phyloP scores from a whole-genome alignment of 1,139 yeast species.

The Candida tropicalis region DNA sequence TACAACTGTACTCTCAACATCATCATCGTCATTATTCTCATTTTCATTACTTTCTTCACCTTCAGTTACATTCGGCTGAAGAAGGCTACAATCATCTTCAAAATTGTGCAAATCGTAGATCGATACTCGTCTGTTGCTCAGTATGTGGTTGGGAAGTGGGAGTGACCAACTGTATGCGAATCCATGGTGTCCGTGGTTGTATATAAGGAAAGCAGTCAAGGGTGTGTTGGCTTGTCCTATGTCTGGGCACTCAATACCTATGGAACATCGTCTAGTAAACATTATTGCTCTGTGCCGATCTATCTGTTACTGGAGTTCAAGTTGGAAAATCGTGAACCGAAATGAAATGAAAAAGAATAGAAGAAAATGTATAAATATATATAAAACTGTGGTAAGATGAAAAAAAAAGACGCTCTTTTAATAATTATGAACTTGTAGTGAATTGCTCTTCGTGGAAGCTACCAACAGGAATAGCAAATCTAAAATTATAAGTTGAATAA shows the following conservation, averaged over 20 bases:
- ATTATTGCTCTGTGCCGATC: too few relatives aligned
- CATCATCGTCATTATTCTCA: too few relatives aligned
- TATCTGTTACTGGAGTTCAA: too few relatives aligned
- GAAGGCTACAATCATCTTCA: background rate
- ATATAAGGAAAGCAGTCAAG: background rate
- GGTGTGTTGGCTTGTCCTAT: background rate
- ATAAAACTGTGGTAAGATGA: too few relatives aligned
- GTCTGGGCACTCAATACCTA: background rate
- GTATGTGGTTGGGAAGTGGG: too few relatives aligned
- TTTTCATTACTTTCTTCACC: background rate
- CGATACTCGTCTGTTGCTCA: background rate
- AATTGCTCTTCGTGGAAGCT: conserved; percentile 1
- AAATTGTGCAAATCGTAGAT: background rate
- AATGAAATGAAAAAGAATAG: background rate
- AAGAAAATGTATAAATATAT: too few relatives aligned
- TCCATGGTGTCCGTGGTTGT: background rate
- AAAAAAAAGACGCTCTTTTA: too few relatives aligned
- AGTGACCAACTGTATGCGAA: too few relatives aligned
- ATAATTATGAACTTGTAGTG: too few relatives aligned
- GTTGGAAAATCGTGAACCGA: too few relatives aligned
- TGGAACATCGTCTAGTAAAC: background rate
- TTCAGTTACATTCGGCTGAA: background rate
- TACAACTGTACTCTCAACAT: too few relatives aligned
- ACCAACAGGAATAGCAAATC: background rate
- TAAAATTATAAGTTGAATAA: too few relatives aligned